Conservation (phyloP, 805 yeast species). For the Lipomyces oligophaga region DNA sequence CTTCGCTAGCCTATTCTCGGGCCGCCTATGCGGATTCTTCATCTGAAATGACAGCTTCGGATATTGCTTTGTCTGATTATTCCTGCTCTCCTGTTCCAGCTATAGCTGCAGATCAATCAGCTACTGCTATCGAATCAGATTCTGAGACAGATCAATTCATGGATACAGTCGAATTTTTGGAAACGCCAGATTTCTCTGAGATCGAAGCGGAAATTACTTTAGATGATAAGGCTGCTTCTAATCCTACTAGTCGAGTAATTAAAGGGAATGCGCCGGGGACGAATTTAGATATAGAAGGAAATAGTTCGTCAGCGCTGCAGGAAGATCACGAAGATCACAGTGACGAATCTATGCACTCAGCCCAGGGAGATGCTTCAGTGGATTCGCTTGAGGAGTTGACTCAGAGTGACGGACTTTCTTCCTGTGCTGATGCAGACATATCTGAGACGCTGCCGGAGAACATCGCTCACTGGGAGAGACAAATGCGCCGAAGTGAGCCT, state of each 20-base stretch:
- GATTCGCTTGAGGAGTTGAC: too few species aligned
- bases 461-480: background rate
- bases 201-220: too few species aligned
- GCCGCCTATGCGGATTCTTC: constrained; percentile 25
- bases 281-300: too few species aligned
- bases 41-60: constrained; percentile 11
- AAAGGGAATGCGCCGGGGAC: too few species aligned
- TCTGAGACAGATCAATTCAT: constrained; percentile 14
- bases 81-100: background rate
- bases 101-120: background rate
- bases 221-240: too few species aligned
- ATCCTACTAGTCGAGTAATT: too few species aligned
- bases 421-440: background rate
- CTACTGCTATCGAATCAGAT: constrained; percentile 1
- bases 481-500: background rate
- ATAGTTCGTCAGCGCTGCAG: too few species aligned
- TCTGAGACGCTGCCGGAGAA: background rate
- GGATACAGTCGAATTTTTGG: constrained; percentile 16
- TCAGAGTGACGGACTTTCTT: too few species aligned
- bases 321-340: too few species aligned
- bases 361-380: too few species aligned
- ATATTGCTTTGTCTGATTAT: constrained; percentile 2
- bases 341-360: too few species aligned
- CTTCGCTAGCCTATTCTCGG: constrained; percentile 18
- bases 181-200: too few species aligned